Percentiles rank a stretch among this genome's conserved stretches.
These are phyloP conservation scores for Xanthoconium stramineum DNA, from an alignment of 768 basidiomycete genomes.

Conservation along the genomic window DNA sequence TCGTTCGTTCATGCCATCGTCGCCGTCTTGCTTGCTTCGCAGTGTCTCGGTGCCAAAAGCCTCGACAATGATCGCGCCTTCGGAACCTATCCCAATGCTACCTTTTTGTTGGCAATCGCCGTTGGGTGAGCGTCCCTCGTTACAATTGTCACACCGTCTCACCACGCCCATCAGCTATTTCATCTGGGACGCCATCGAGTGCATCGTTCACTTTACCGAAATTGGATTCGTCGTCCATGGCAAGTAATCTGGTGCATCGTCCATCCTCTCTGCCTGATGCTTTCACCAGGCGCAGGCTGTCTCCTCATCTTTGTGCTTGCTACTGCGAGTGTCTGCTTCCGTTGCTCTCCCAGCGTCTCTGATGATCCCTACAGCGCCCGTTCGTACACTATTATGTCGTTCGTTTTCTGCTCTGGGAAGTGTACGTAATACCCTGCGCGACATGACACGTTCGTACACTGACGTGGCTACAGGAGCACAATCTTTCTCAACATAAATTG, in stretches of 20 bases:
- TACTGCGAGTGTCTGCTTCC: conserved; percentile 51
- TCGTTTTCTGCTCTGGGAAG: conserved; percentile 82
- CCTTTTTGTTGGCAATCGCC: conserved; percentile 63
- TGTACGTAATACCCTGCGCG: conserved; percentile 38
- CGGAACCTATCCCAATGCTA: conserved; percentile 64
- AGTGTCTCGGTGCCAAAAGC: conserved; percentile 45
- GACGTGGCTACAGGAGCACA: conserved; percentile 53
- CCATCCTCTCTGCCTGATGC: background rate
- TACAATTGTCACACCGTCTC: background rate
- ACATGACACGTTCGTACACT: background rate
- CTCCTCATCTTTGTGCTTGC: conserved; percentile 60
- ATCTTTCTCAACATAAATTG: conserved; percentile 88
- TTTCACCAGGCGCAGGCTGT: conserved; percentile 54
- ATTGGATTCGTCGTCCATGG: conserved; percentile 80
- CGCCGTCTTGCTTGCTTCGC: conserved; percentile 61
- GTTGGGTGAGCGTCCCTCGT: conserved; percentile 49
- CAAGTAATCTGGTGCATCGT: conserved; percentile 18
- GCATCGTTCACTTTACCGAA: conserved; percentile 63
- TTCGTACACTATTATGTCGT: conserved; percentile 78
- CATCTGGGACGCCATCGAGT: conserved; percentile 79
- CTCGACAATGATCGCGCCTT: conserved; percentile 64
- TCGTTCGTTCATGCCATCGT: conserved; percentile 72
- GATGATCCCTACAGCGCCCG: conserved; percentile 45
- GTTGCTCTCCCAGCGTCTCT: conserved; percentile 1
- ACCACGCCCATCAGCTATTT: conserved; percentile 54